Base-by-base conservation (phyloP, 805 yeast genomes). In the Ogataea pignaliae region DNA sequence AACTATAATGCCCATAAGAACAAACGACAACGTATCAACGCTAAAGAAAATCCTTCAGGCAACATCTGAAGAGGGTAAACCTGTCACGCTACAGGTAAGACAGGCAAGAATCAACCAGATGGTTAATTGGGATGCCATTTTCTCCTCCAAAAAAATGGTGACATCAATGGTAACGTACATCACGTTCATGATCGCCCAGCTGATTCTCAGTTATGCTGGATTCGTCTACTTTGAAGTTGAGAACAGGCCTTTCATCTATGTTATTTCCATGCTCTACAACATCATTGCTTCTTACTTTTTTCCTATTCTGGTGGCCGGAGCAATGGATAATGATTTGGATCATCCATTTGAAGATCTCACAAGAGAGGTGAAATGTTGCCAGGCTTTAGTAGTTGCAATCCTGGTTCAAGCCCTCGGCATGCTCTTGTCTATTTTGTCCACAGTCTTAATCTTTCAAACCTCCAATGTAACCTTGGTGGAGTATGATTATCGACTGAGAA, bases 181-280 rank as follows among this genome's bases (percentile, higher is more conserved):
- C 1, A 41, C 50, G 4, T 56, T 57, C 26, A 52, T 59, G 55
- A 36, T 54, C 39, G 56, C 65, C 2, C 60, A 59, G 28, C 41
- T 57, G 12, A 42, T 56, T 1, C 40, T 61, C 40, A 54, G 61
- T 45, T 63, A 59, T 37, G 52, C 55, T 17, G 60, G 60, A 2
- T 54, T 60, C 34, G 51, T 59, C n/a, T 48, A 50, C 35, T 48
- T 60, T n/a, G 59, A 54, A 15, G 52, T 59, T 17, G 56, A 54
- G 11, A 52, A 56, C 13, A 46, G 52, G 15, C 61, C 64, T 1
- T 12, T 44, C 6, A 44, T 59, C 5, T 55, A 56, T 47, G 45
- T 44, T 30, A 36, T 56, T 2, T 56, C 62, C 9, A 54, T 54
- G 44, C 18, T 53, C 3, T 52, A 49, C 43, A 60, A 59, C 34